Conservation (phyloP, 164 flowering plant genomes). For the Saururus chinensis region DNA sequence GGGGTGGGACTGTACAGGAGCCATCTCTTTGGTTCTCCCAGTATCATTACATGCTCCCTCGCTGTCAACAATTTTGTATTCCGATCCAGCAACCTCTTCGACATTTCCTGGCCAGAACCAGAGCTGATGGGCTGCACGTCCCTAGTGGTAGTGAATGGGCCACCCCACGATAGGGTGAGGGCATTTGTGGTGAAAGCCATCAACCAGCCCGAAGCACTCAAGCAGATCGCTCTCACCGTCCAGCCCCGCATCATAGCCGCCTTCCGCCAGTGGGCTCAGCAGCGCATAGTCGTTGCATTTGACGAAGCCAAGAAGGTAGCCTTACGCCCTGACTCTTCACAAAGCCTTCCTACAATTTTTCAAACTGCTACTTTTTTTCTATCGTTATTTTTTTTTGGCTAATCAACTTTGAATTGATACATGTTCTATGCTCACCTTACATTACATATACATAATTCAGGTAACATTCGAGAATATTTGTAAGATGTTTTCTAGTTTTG, state of each 20-base stretch:
- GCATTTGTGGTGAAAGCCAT: constrained; percentile 16
- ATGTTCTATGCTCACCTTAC: no score
- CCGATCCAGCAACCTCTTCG: constrained; percentile 18
- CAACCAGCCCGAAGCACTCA: constrained; percentile 27
- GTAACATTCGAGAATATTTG: constrained; percentile 35
- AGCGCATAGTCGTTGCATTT: constrained; percentile 11
- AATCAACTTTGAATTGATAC: neutral
- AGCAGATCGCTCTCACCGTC: constrained; percentile 15
- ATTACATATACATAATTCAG: constrained; percentile 9
- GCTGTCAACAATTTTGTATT: constrained; percentile 28
- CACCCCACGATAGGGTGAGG: constrained; percentile 22
- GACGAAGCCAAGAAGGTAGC: constrained; percentile 30
- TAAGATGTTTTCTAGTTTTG: constrained; percentile 30
- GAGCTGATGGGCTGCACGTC: constrained; percentile 29
- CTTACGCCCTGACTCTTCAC: neutral
- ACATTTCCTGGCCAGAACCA: constrained; percentile 18
- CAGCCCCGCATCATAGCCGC: constrained; percentile 24
- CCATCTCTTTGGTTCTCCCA: neutral
- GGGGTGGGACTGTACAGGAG: neutral
- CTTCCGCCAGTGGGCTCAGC: constrained; percentile 18
- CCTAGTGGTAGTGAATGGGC: constrained; percentile 22
- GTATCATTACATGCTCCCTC: constrained; percentile 10
- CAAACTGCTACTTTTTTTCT: neutral
- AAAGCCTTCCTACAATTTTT: neutral
- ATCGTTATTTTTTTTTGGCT: neutral